Percentiles rank a stretch among this genome's conserved stretches.
These are phyloP conservation scores for Claviceps monticola DNA, from an alignment of 2,329 filamentous ascomycete species.

Conservation along the genomic window DNA sequence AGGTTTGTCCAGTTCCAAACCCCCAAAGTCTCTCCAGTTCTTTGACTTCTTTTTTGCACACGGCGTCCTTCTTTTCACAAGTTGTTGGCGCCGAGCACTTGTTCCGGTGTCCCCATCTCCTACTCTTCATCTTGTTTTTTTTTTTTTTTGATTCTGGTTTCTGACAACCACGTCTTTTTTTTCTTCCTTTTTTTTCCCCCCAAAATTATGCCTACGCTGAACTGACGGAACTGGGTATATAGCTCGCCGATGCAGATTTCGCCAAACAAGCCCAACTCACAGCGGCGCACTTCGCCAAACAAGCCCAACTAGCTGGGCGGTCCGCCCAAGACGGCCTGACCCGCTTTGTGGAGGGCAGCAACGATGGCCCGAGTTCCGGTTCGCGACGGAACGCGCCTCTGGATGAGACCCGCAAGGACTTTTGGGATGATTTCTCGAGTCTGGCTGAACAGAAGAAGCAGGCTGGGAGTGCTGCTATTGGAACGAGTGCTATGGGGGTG, in stretches of 20 bases:
- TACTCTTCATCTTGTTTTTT: too few species aligned
- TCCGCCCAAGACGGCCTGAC: constrained; percentile 68
- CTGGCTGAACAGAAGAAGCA: constrained; percentile 43
- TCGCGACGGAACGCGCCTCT: constrained; percentile 23
- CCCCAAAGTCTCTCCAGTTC: not conserved
- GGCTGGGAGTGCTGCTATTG: constrained; percentile 33
- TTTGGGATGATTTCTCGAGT: constrained; percentile 84
- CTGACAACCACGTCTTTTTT: too few species aligned
- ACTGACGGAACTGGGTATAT: not conserved
- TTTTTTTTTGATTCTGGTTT: not conserved
- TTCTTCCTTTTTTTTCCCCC: too few species aligned
- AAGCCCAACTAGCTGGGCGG: constrained; percentile 55
- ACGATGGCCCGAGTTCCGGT: constrained; percentile 12
- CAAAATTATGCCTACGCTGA: not conserved
- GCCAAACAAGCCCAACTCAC: constrained; percentile 50
- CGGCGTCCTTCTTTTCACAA: not conserved
- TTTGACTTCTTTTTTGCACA: not conserved
- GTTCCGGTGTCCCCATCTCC: too few species aligned
- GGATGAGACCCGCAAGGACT: constrained; percentile 60
- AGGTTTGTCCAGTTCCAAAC: constrained; percentile 11
- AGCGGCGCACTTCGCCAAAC: constrained; percentile 51
- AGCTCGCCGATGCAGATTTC: constrained; percentile 72
- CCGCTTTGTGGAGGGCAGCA: constrained; percentile 72
- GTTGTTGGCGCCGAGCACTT: too few species aligned
- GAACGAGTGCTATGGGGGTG: constrained; percentile 46